Conservation (phyloP, 768 basidiomycete species). For the Xanthoconium stramineum region DNA sequence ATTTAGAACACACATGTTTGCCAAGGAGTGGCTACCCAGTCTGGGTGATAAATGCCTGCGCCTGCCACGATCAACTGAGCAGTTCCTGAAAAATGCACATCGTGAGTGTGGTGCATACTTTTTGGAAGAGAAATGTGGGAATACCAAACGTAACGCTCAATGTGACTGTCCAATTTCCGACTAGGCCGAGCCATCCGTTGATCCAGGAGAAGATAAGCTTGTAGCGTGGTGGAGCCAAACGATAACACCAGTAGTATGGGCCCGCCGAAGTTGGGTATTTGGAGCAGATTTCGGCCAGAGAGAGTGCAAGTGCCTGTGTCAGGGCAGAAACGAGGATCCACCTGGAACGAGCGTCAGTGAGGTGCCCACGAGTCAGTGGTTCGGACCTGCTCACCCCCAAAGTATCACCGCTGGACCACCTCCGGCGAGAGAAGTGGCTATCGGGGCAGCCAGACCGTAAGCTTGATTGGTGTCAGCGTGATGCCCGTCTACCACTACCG, state of each 20-base stretch:
- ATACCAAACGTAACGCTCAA: slow-evolving; percentile 61
- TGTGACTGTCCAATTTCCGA: slow-evolving; percentile 68
- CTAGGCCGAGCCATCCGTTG: slow-evolving; percentile 65
- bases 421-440: slow-evolving; percentile 51
- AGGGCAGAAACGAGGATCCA: slow-evolving; percentile 51
- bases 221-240: slow-evolving; percentile 50
- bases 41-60: slow-evolving; percentile 52
- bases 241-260: slow-evolving; percentile 66
- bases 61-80: slow-evolving; percentile 61
- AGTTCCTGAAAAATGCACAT: slow-evolving; percentile 38
- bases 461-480: slow-evolving; percentile 33
- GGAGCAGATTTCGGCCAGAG: slow-evolving; percentile 57
- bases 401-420: slow-evolving; percentile 58
- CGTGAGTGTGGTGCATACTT: not conserved
- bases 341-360: slow-evolving; percentile 24
- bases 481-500: not conserved
- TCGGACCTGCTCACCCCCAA: slow-evolving; percentile 44
- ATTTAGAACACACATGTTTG: slow-evolving; percentile 47
- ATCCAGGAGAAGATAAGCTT: slow-evolving; percentile 59
- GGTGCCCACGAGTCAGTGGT: too few relatives aligned
- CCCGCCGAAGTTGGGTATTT: slow-evolving; percentile 62
- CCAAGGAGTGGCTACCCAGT: slow-evolving; percentile 57
- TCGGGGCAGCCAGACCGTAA: slow-evolving; percentile 53
- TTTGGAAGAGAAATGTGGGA: not conserved
- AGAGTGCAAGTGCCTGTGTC: slow-evolving; percentile 47